phyloP scores from a whole-genome alignment of 495 filamentous ascomycete genomes.

The Aspergillus leporis region DNA sequence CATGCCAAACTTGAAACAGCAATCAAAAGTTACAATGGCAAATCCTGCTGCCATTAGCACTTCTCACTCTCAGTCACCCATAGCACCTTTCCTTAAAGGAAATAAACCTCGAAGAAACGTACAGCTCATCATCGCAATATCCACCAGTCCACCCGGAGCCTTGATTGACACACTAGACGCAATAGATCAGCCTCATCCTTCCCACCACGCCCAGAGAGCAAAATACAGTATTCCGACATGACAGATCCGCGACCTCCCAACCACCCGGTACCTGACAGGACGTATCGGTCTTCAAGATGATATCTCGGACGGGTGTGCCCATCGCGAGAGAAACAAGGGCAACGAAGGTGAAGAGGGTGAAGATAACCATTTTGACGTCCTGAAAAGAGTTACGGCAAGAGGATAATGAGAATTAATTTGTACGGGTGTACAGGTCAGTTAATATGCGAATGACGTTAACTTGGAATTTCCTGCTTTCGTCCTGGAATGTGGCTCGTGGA shows the following conservation, averaged over 20 bases:
- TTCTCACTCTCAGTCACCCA: background rate
- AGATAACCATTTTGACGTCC: background rate
- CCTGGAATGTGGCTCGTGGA: no score
- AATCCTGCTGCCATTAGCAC: constrained; percentile 5
- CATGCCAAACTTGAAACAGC: background rate
- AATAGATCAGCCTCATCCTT: background rate
- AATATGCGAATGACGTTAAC: no score
- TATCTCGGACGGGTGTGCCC: background rate
- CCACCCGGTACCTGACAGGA: constrained; percentile 10
- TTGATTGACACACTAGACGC: constrained; percentile 8
- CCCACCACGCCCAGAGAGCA: background rate
- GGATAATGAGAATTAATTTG: no score
- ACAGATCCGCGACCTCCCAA: constrained; percentile 2
- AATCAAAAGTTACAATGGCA: constrained; percentile 11
- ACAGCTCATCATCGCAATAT: constrained; percentile 12
- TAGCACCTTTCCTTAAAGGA: no score
- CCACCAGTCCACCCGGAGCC: constrained; percentile 10
- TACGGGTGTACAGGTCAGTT: no score
- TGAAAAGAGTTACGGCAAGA: no score
- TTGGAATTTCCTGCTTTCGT: no score
- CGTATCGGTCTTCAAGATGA: background rate
- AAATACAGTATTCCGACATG: constrained; percentile 10
- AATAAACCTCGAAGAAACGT: no score
- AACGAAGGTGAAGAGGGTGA: background rate
- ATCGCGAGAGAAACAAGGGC: background rate